Base-by-base conservation (phyloP, 1,284 basidiomycete genomes). In the Trichosporon asahii region DNA sequence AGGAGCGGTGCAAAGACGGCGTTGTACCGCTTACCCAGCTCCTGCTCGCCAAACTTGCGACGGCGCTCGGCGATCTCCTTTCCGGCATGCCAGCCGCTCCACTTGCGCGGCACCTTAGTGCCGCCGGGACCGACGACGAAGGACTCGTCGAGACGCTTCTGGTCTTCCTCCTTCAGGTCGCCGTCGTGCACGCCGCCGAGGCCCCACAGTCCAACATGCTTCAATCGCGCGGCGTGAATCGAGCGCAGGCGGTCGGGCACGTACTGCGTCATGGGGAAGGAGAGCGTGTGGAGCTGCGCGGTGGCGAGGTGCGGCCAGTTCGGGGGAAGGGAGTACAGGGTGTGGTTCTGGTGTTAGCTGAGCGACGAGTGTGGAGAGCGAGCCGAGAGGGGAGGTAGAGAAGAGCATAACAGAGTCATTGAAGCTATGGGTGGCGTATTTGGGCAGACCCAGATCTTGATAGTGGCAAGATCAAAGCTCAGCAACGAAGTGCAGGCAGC, bases 161-260 rank as follows among this genome's bases (percentile, higher is more conserved):
- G 66, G 65, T 80, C 77, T 67, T 78, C 78, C 3, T 78, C 78
- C 3, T 55, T 66, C 18, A 75, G 74, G 55, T 79, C 79, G 65
- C 74, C 75, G 40, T 74, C 72, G 65, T 77, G 66, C 12, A 74
- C 55, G 12, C 80, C 80, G 11, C 79, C 80, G 12, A 82, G 63
- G 11, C 78, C 79, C 82, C 81, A 82, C 15, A 83, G 70, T 1
- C 79, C 79, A 9, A 80, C 79, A 61, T 76, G 66, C 65, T 77
- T 68, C 21, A 83, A 72, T 7, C 82, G 74, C 2, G 76, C 71
- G 61, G 75, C 73, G 64, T 77, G 68, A 40, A 82, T 76, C 6
- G 75, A 71, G 11, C 77, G 69, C 18, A 83, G 55, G 1, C 82
- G 74, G 66, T 81, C 77, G 0, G 82, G 80, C 27, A 82, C 77